phyloP scores from a whole-genome alignment of 176 grass and related monocot genomes.

The Carex littledalei region DNA sequence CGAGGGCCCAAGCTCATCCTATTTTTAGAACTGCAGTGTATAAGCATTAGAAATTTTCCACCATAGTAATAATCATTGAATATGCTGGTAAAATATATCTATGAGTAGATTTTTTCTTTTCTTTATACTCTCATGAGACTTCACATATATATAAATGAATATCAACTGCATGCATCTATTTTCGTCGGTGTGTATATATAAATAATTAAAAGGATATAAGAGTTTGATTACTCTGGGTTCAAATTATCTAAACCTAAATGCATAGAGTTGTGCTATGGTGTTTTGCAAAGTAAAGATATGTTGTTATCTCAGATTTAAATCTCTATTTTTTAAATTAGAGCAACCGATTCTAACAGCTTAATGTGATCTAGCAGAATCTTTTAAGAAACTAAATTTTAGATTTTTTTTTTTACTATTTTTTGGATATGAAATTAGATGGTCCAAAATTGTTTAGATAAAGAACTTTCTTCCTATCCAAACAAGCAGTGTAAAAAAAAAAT shows the following conservation, averaged over 20 bases:
- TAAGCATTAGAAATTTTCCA: background rate
- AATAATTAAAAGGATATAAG: background rate
- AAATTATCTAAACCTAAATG: background rate
- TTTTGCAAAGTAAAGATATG: background rate
- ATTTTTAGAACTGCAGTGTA: conserved; percentile 2
- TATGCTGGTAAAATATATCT: background rate
- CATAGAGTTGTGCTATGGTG: background rate
- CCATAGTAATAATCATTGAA: background rate
- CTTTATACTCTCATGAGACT: background rate
- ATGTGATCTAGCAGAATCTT: background rate
- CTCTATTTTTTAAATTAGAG: background rate
- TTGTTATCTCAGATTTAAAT: background rate
- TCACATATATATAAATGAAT: background rate
- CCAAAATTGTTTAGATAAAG: background rate
- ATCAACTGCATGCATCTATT: background rate
- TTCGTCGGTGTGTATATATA: background rate
- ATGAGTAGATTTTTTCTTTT: background rate
- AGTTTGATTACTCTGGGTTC: background rate
- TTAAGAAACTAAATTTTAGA: background rate
- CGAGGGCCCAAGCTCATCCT: background rate
- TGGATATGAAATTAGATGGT: background rate
- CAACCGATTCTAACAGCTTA: background rate
- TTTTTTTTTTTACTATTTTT: background rate
- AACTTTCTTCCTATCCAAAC: background rate
- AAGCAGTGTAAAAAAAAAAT: background rate